Evolutionary conservation across 192 early-diverging fungal genomes (phyloP).

Genomic region (Coemansia umbellata): DNA sequence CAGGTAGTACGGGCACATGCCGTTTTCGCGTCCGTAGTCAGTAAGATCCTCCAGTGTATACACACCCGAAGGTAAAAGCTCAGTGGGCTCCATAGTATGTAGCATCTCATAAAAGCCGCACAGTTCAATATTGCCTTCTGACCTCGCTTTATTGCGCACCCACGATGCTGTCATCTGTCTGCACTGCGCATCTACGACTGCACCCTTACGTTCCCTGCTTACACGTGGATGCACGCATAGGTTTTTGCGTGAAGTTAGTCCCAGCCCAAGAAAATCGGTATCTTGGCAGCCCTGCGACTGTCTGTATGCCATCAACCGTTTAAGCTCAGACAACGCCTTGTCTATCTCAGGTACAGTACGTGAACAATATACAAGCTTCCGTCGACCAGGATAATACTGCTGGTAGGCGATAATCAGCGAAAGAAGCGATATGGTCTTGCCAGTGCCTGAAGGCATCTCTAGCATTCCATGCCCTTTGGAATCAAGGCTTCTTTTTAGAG

Average conservation of each 20-base stretch:
- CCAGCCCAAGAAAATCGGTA: slow-evolving; percentile 86
- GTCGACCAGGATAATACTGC: slow-evolving; percentile 83
- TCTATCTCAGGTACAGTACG: slow-evolving; percentile 99
- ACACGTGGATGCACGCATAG: slow-evolving; percentile 91
- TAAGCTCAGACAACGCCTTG: slow-evolving; percentile 95
- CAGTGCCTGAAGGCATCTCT: slow-evolving; percentile 99
- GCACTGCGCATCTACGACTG: slow-evolving; percentile 86
- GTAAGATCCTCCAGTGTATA: slow-evolving; percentile 96
- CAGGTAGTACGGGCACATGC: slow-evolving; percentile 93
- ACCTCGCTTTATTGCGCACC: slow-evolving; percentile 72
- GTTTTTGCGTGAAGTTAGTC: slow-evolving; percentile 90
- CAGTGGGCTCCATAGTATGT: slow-evolving; percentile 54
- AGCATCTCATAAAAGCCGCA: slow-evolving; percentile 83
- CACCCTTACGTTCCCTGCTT: slow-evolving; percentile 81
- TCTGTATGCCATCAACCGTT: slow-evolving; percentile 85
- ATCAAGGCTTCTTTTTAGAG: slow-evolving; percentile 90
- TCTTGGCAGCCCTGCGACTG: slow-evolving; percentile 57
- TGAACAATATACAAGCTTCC: slow-evolving; percentile 99
- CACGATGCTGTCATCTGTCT: slow-evolving; percentile 90
- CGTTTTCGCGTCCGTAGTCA: slow-evolving; percentile 67
- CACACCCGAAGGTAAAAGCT: slow-evolving; percentile 78
- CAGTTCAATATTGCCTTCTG: slow-evolving; percentile 49
- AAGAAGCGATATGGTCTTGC: slow-evolving; percentile 94
- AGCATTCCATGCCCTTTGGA: slow-evolving; percentile 92
- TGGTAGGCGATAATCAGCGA: slow-evolving; percentile 97